Evolutionary conservation across 257 asterid genomes (phyloP).

Genomic region (Henckelia pumila): DNA sequence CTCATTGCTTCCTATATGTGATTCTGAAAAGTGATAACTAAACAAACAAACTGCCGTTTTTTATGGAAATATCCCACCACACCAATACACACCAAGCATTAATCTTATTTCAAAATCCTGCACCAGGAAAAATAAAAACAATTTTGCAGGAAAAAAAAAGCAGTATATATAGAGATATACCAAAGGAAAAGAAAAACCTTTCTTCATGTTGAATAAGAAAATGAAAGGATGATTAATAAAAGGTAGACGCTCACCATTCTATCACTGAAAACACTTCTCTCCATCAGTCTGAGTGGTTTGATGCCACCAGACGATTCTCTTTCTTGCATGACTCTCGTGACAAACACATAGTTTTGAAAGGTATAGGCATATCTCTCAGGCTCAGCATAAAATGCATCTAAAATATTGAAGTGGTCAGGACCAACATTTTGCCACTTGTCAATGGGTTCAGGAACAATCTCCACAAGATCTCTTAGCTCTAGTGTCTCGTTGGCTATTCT

Average conservation of each 20-base stretch:
- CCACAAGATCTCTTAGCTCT: constrained; percentile 93
- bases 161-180: neutral
- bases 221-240: neutral
- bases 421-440: constrained; percentile 96
- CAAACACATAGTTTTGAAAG: constrained; percentile 92
- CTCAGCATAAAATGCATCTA: constrained; percentile 89
- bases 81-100: neutral
- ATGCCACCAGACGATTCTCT: constrained; percentile 74
- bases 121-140: neutral
- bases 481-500: constrained; percentile 91
- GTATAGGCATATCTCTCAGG: constrained; percentile 96
- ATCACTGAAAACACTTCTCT: constrained; percentile 95
- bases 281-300: constrained; percentile 93
- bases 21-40: neutral
- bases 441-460: constrained; percentile 90
- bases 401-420: constrained; percentile 79
- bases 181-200: neutral
- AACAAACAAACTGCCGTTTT: neutral
- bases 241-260: constrained; percentile 60
- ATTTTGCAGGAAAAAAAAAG: neutral
- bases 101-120: neutral
- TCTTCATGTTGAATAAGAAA: neutral
- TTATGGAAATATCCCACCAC: neutral
- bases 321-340: constrained; percentile 93
- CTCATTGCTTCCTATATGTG: neutral